Base-by-base conservation (phyloP, 2,329 filamentous ascomycete genomes). In the Penicillium vulpinum region DNA sequence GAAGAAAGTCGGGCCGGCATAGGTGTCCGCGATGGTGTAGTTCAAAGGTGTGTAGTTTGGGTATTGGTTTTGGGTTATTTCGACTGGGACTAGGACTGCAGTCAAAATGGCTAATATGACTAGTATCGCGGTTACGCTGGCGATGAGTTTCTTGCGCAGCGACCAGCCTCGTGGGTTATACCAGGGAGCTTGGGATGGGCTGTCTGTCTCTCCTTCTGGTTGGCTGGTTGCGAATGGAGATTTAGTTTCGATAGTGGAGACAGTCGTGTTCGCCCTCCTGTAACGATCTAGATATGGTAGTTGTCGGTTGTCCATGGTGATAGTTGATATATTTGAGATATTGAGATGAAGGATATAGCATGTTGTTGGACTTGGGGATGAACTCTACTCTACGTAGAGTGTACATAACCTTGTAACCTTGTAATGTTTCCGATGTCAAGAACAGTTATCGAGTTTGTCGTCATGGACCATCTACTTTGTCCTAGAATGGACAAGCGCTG, bases 131-230 rank as follows among this genome's bases (percentile, higher is more conserved):
- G 64, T 75, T 11, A 79, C 65, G 1, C 73, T 67, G 4, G 62
- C 77, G 6, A 81, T 71, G 22, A 77, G 67, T 80, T 81, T 86
- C 11, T 73, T 76, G 56, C 77, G 80, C 66, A 80, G 80, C 39
- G 78, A 73, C 85, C 85, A 88, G 45, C 76, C 76, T 48, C 75
- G 75, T 0, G 80, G 78, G 59, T 85, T 76, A 70, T 79, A 84
- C 75, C 66, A 70, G 58, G 62, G 66, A 44, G 26, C 5, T 38
- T 41, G 5, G 29, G 36, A n/a, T 59, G 40, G 9, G 57, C 48
- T 2, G 54, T 52, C 4, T 56, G 31, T 4, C 54, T 53, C 4
- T 54, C 35, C 3, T 35, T 38, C 16, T 57, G 40, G 10, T 53
- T 57, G 4, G 60, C 50, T 21, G 57, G 59, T 65, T 9, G 56